phyloP scores from a whole-genome alignment of 2,329 filamentous ascomycete species.

The Leptodontidium sp. region DNA sequence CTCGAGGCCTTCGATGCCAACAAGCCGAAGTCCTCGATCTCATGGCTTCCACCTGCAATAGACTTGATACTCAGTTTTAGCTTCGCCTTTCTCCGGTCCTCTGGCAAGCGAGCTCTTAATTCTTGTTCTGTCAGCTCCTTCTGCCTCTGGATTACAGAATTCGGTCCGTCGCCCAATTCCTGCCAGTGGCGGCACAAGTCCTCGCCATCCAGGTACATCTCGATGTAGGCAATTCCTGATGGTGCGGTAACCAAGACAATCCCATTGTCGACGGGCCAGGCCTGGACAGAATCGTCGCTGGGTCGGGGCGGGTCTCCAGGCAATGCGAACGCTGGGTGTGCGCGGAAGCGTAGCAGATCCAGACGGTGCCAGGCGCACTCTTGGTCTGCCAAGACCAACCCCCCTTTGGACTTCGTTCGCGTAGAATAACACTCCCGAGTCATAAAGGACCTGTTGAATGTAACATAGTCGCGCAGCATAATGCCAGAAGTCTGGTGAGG shows the following conservation, averaged over 20 bases:
- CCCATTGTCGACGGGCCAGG: conserved; percentile 83
- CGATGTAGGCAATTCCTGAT: conserved; percentile 84
- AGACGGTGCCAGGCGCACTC: conserved; percentile 93
- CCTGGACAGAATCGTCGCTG: conserved; percentile 80
- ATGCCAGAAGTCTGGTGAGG: conserved; percentile 90
- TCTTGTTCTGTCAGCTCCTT: conserved; percentile 78
- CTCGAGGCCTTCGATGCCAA: conserved; percentile 75
- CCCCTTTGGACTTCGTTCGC: conserved; percentile 83
- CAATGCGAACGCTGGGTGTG: conserved; percentile 88
- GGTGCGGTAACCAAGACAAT: conserved; percentile 79
- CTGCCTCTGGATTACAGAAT: conserved; percentile 72
- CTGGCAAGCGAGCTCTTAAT: conserved; percentile 74
- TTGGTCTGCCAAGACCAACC: conserved; percentile 76
- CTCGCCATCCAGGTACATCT: conserved; percentile 83
- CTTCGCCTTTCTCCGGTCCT: conserved; percentile 74
- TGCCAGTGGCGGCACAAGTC: conserved; percentile 82
- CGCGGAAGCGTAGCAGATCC: conserved; percentile 86
- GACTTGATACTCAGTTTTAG: conserved; percentile 80
- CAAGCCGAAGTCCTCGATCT: conserved; percentile 77
- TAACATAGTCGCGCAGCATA: conserved; percentile 90
- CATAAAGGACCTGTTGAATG: conserved; percentile 83
- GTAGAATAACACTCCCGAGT: conserved; percentile 86
- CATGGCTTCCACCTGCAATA: conserved; percentile 74
- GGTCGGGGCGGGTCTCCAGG: conserved; percentile 74
- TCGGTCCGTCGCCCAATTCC: conserved; percentile 74